phyloP scores from a whole-genome alignment of 805 yeast species.

The Blastobotrys mokoenaii region DNA sequence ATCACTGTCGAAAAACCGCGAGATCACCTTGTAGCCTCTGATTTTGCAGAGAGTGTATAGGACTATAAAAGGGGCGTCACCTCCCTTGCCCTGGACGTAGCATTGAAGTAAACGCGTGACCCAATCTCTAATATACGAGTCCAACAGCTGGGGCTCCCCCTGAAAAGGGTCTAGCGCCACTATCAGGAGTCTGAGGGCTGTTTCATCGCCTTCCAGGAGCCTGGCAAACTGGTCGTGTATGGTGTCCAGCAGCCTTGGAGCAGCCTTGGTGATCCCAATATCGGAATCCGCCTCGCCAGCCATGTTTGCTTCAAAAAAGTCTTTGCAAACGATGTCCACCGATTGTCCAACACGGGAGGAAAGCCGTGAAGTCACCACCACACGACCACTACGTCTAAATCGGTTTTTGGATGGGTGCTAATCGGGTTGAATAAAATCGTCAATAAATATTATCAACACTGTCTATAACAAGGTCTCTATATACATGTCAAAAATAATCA shows the following conservation, averaged over 20 bases:
- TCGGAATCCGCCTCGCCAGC: slow-evolving; percentile 9
- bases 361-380: too few relatives aligned
- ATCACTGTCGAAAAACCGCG: slow-evolving; percentile 54
- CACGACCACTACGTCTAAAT: too few relatives aligned
- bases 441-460: too few relatives aligned
- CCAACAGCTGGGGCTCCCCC: slow-evolving; percentile 22
- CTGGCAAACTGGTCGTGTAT: slow-evolving; percentile 1
- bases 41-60: slow-evolving; percentile 59
- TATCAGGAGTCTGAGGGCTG: slow-evolving; percentile 1
- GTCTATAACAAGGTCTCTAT: too few relatives aligned
- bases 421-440: too few relatives aligned
- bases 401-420: too few relatives aligned
- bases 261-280: slow-evolving; percentile 16
- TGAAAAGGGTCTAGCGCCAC: slow-evolving; percentile 19
- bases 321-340: too few relatives aligned
- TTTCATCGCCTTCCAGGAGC: not conserved
- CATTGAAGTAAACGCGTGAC: slow-evolving; percentile 6
- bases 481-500: too few relatives aligned
- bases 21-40: slow-evolving; percentile 53
- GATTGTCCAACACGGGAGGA: too few relatives aligned
- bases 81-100: slow-evolving; percentile 3
- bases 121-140: slow-evolving; percentile 10
- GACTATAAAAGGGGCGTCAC: slow-evolving; percentile 26
- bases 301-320: not conserved
- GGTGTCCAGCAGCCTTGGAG: slow-evolving; percentile 12